These are phyloP conservation scores for Phytophthora pistaciae DNA, from an alignment of 352 stramenopile genomes.

Conservation along the genomic window DNA sequence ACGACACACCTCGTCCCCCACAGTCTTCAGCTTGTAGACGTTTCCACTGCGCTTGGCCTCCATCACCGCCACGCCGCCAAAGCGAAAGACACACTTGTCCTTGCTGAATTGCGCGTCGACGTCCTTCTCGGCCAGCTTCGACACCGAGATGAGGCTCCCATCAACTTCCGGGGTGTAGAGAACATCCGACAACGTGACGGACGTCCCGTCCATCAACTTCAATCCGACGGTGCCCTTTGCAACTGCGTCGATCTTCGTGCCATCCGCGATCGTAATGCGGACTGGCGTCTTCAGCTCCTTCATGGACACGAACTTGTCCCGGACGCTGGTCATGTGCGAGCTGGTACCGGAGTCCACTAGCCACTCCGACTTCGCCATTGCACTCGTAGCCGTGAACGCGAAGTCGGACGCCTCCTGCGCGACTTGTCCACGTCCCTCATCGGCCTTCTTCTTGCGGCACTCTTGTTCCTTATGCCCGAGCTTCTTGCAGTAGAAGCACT, in stretches of 20 bases:
- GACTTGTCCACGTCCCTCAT: slow-evolving; percentile 7
- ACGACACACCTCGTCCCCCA: slow-evolving; percentile 18
- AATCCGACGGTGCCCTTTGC: not conserved
- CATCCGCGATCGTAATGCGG: slow-evolving; percentile 12
- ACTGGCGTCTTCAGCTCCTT: slow-evolving; percentile 6
- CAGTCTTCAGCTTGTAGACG: slow-evolving; percentile 24
- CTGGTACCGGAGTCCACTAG: not conserved
- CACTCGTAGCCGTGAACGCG: not conserved
- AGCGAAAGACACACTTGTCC: slow-evolving; percentile 21
- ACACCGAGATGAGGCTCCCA: not conserved
- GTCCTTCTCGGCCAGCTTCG: slow-evolving; percentile 10
- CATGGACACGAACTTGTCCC: not conserved
- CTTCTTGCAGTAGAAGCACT: slow-evolving; percentile 23
- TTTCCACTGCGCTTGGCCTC: slow-evolving; percentile 24
- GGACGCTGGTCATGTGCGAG: not conserved
- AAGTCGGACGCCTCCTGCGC: not conserved
- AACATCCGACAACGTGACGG: not conserved
- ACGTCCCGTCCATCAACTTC: not conserved
- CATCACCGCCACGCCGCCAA: slow-evolving; percentile 7
- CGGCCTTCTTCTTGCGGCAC: slow-evolving; percentile 14
- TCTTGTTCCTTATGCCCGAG: slow-evolving; percentile 7
- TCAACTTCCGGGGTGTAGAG: slow-evolving; percentile 12
- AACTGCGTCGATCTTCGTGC: not conserved
- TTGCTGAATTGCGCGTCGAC: slow-evolving; percentile 25
- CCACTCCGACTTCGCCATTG: not conserved